Evolutionary conservation across 768 basidiomycete genomes (phyloP).

Genomic region (Leucosporidium scottii): DNA sequence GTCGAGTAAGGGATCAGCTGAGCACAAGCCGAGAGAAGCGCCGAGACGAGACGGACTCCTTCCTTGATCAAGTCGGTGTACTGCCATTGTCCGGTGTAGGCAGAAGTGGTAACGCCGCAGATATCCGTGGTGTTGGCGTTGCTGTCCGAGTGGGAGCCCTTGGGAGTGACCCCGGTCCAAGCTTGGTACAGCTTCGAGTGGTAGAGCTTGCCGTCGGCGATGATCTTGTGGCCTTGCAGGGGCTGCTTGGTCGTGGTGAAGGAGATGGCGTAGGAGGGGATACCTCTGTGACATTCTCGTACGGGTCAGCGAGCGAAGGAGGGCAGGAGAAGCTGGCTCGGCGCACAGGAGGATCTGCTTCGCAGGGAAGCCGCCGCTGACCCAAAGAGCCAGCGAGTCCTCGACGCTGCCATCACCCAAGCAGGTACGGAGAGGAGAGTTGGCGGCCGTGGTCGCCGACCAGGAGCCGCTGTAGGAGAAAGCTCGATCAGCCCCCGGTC

Average conservation of each 20-base stretch:
- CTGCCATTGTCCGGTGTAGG: constrained; percentile 20
- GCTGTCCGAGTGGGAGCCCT: constrained; percentile 18
- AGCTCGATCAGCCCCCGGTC: constrained; percentile 66
- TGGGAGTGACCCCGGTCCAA: constrained; percentile 1
- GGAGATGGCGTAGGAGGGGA: constrained; percentile 13
- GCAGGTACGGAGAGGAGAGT: constrained; percentile 71
- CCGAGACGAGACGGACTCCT: background rate
- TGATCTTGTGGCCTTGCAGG: background rate
- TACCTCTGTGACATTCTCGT: background rate
- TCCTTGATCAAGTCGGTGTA: constrained; percentile 9
- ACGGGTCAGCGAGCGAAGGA: background rate
- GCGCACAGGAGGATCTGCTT: no score
- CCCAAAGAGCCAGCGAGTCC: no score
- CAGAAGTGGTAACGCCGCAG: constrained; percentile 6
- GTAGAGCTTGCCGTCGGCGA: background rate
- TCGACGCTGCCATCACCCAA: constrained; percentile 51
- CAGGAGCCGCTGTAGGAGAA: constrained; percentile 13
- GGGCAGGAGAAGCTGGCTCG: no score
- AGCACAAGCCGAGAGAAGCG: background rate
- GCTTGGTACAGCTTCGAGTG: constrained; percentile 11
- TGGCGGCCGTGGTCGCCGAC: constrained; percentile 67
- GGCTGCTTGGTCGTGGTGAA: constrained; percentile 7
- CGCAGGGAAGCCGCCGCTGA: no score
- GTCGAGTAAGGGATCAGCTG: background rate
- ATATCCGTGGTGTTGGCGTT: constrained; percentile 13